A percentile compares a stretch with the other conserved stretches of the same genome.
Evolutionary conservation across 1,284 basidiomycete species (phyloP).

Genomic region (Irpex sp.): DNA sequence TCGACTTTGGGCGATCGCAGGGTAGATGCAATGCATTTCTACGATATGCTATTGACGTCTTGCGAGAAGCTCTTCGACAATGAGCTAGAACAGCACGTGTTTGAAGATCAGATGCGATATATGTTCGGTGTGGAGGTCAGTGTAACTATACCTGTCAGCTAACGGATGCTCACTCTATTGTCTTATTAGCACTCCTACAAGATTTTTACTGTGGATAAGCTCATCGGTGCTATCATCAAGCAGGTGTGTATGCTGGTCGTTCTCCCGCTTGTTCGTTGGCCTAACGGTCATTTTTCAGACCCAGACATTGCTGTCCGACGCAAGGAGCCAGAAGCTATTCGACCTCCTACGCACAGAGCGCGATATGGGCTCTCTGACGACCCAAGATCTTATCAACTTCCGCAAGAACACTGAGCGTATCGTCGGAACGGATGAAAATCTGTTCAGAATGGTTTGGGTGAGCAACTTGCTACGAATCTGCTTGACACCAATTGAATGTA

Average conservation of each 20-base stretch:
- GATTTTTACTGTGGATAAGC: slow-evolving; percentile 92
- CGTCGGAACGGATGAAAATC: slow-evolving; percentile 85
- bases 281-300: slow-evolving; percentile 39
- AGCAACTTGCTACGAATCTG: slow-evolving; percentile 20
- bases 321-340: slow-evolving; percentile 82
- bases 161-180: neutral
- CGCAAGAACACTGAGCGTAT: slow-evolving; percentile 82
- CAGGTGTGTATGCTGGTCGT: slow-evolving; percentile 45
- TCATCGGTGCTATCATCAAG: slow-evolving; percentile 85
- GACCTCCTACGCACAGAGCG: slow-evolving; percentile 80
- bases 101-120: slow-evolving; percentile 88
- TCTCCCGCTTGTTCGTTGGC: slow-evolving; percentile 7
- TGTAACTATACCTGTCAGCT: neutral
- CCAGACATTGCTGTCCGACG: slow-evolving; percentile 76
- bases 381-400: slow-evolving; percentile 84
- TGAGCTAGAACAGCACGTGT: slow-evolving; percentile 82
- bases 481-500: neutral
- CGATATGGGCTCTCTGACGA: slow-evolving; percentile 56
- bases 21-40: slow-evolving; percentile 60
- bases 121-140: slow-evolving; percentile 86
- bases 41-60: slow-evolving; percentile 81
- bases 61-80: slow-evolving; percentile 92
- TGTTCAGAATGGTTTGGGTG: slow-evolving; percentile 93
- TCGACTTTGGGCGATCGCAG: slow-evolving; percentile 22
- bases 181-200: slow-evolving; percentile 51